phyloP scores from a whole-genome alignment of 2,329 filamentous ascomycete species.

The Stagonosporopsis chrysanthemi region DNA sequence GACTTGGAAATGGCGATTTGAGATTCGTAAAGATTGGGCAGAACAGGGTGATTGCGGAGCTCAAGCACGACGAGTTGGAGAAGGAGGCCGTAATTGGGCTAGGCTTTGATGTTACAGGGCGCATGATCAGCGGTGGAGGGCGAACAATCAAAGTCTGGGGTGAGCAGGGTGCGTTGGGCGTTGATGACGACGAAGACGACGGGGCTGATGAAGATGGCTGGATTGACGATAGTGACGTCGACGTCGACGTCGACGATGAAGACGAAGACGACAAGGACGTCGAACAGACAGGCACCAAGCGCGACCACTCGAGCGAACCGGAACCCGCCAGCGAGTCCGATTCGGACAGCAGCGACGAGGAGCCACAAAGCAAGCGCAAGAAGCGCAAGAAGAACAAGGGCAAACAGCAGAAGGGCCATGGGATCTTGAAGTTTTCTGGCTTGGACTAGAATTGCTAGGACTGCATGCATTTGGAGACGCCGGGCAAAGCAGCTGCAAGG shows the following conservation, averaged over 20 bases:
- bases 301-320: conserved; percentile 50
- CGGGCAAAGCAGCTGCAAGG: too few relatives aligned
- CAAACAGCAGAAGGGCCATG: conserved; percentile 43
- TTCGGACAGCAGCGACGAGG: conserved; percentile 54
- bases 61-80: conserved; percentile 78
- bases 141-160: conserved; percentile 89
- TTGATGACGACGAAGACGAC: conserved; percentile 60
- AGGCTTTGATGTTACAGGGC: conserved; percentile 82
- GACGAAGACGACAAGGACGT: conserved; percentile 50
- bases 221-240: not conserved
- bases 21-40: conserved; percentile 77
- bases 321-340: conserved; percentile 57
- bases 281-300: conserved; percentile 47
- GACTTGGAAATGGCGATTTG: conserved; percentile 80
- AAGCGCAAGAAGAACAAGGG: conserved; percentile 53
- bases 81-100: conserved; percentile 80
- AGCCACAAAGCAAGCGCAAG: conserved; percentile 50
- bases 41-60: conserved; percentile 73
- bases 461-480: not conserved
- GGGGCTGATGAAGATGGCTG: conserved; percentile 58
- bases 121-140: conserved; percentile 90
- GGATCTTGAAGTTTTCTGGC: conserved; percentile 48
- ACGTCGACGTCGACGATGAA: conserved; percentile 37
- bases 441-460: conserved; percentile 28
- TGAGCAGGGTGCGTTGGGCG: conserved; percentile 66